These are phyloP conservation scores for Galerina sulciceps DNA, from an alignment of 768 basidiomycete genomes.

Conservation along the genomic window DNA sequence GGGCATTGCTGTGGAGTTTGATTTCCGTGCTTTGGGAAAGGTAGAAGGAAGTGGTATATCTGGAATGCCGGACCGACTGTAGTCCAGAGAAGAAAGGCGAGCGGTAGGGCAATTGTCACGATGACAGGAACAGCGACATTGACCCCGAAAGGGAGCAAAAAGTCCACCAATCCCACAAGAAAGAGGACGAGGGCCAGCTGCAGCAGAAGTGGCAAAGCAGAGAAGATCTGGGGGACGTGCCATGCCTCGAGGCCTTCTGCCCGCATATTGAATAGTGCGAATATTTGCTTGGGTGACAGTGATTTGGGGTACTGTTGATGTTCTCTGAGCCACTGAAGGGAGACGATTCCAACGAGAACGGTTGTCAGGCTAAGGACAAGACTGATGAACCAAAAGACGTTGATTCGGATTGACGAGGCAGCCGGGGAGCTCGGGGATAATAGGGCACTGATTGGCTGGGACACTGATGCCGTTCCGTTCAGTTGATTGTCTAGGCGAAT, in stretches of 20 bases:
- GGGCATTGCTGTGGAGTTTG: not conserved
- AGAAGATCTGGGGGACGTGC: constrained; percentile 6
- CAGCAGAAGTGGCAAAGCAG: constrained; percentile 1
- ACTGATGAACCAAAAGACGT: constrained; percentile 28
- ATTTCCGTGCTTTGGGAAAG: not conserved
- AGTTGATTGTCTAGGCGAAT: not conserved
- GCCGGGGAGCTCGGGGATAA: not conserved
- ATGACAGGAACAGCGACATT: constrained; percentile 1
- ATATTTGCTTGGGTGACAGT: not conserved
- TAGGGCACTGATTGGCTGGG: not conserved
- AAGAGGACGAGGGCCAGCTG: constrained; percentile 5
- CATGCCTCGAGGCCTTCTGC: constrained; percentile 2
- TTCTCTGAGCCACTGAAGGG: constrained; percentile 17
- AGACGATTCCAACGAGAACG: constrained; percentile 21
- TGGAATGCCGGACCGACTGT: not conserved
- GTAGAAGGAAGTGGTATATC: not conserved
- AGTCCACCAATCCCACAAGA: constrained; percentile 1
- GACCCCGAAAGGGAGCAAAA: not conserved
- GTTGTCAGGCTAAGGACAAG: constrained; percentile 22
- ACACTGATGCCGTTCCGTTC: not conserved
- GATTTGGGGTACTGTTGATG: not conserved
- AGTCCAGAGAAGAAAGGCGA: not conserved
- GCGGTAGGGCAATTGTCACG: not conserved
- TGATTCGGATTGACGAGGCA: constrained; percentile 8
- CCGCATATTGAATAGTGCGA: constrained; percentile 7